Evolutionary conservation across 1,284 basidiomycete genomes (phyloP).

Genomic region (Peniophora sp.): DNA sequence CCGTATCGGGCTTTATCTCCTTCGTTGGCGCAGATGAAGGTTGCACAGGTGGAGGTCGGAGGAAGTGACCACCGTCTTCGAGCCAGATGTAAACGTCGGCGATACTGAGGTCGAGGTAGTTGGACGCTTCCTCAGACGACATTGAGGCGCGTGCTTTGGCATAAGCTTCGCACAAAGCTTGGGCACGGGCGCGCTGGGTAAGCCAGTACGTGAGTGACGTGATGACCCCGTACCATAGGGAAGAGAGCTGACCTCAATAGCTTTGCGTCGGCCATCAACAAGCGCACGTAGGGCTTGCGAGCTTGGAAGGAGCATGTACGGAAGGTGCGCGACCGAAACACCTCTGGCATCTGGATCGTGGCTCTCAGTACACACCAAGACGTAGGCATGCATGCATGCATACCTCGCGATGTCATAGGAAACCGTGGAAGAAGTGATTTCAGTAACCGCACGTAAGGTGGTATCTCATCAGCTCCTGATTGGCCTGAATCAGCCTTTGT

Average conservation of each 20-base stretch:
- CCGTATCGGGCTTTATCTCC: not conserved
- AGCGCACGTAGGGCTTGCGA: constrained; percentile 37
- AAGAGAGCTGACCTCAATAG: constrained; percentile 49
- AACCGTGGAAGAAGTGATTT: constrained; percentile 38
- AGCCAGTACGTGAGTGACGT: not conserved
- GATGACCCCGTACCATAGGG: not conserved
- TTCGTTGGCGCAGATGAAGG: constrained; percentile 3
- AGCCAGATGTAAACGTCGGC: constrained; percentile 57
- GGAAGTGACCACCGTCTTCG: constrained; percentile 41
- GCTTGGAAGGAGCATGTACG: constrained; percentile 47
- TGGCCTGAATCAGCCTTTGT: not conserved
- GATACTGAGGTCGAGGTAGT: constrained; percentile 31
- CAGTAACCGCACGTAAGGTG: constrained; percentile 30
- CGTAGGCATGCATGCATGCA: constrained; percentile 8
- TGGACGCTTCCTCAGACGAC: constrained; percentile 12
- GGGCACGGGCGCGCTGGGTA: constrained; percentile 54
- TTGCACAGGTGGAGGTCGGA: constrained; percentile 20
- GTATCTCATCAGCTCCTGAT: not conserved
- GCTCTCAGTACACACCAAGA: constrained; percentile 25
- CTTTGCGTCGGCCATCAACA: constrained; percentile 53
- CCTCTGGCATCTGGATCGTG: constrained; percentile 27
- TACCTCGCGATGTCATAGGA: constrained; percentile 55
- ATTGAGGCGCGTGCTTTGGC: constrained; percentile 18
- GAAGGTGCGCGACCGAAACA: constrained; percentile 26
- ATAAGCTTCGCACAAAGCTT: constrained; percentile 44